Base-by-base conservation (phyloP, 2,329 filamentous ascomycete species). In the Moelleriella libera region DNA sequence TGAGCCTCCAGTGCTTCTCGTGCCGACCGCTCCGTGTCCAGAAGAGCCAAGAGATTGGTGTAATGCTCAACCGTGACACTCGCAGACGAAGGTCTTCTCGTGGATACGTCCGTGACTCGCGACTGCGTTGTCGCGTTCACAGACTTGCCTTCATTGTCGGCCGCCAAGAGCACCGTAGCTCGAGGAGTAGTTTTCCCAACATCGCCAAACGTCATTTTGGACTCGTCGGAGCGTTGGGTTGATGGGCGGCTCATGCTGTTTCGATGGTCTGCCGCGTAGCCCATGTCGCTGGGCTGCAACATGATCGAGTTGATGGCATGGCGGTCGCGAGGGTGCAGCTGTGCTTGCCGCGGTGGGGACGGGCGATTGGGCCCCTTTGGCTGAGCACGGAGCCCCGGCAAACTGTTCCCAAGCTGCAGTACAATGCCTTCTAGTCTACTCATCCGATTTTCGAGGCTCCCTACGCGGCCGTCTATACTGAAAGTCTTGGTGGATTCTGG, bases 21-120 rank as follows among this genome's bases (percentile, higher is more conserved):
- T 5, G 74, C 74, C 1, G 68, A 68, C 30, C 77, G 75, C 57
- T 83, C 79, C 1, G 68, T 67, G 48, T 78, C 68, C 30, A 82
- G 65, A 48, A 81, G 66, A 12, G 69, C 65, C 30, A 72, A 58
- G 12, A 82, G 63, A 2, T 66, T 68, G 6, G 65, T 65, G 50
- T 75, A 75, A 45, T 76, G 69, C 45, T 76, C 71, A 12, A 61
- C 56, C 2, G 65, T 65, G 28, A 69, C 61, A 1, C 58, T 49
- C 6, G 58, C 60, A 6, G 29, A 55, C 47, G 3, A 52, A 54
- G 10, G 65, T 62, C 37, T 59, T 62, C 4, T 63, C 55, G 5
- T 21, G 21, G 21, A 72, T 30, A 14, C 29, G 32, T 45, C 32
- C 29, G 34, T 28, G 5, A 28, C n/a, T 30, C 32, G 37, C 30